Conservation (phyloP, 2,329 filamentous ascomycete genomes). For the Exophiala sp. region DNA sequence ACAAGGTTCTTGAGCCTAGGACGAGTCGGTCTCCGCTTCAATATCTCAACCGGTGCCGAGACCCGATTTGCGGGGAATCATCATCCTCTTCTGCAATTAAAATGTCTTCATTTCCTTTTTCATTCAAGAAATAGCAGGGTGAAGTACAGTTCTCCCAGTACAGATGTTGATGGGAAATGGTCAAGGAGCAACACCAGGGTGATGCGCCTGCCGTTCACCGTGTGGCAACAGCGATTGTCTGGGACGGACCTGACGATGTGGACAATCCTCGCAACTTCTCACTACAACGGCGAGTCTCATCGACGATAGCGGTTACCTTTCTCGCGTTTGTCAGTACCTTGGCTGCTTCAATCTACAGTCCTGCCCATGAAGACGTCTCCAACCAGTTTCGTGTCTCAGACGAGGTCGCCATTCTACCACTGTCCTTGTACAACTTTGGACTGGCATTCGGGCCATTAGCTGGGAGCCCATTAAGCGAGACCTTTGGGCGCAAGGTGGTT, state of each 20-base stretch:
- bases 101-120: neutral
- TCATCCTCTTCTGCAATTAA: neutral
- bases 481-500: conserved; percentile 35
- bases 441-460: conserved; percentile 37
- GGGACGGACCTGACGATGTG: conserved; percentile 23
- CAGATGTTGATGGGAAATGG: neutral
- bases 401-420: conserved; percentile 33
- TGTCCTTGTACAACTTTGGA: conserved; percentile 38
- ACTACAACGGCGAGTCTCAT: conserved; percentile 15
- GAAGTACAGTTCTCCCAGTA: too few relatives aligned
- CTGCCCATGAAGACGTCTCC: conserved; percentile 55
- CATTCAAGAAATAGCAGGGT: neutral
- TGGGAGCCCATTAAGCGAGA: conserved; percentile 37
- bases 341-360: conserved; percentile 33
- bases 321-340: conserved; percentile 24
- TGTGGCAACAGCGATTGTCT: conserved; percentile 11
- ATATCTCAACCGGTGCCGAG: neutral
- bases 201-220: neutral
- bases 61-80: neutral
- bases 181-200: neutral
- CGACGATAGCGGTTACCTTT: conserved; percentile 24
- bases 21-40: neutral
- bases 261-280: conserved; percentile 28
- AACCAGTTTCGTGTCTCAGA: conserved; percentile 26
- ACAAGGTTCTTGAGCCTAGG: too few relatives aligned